Evolutionary conservation across 2,329 filamentous ascomycete genomes (phyloP).

Genomic region (Xylaria sp.): DNA sequence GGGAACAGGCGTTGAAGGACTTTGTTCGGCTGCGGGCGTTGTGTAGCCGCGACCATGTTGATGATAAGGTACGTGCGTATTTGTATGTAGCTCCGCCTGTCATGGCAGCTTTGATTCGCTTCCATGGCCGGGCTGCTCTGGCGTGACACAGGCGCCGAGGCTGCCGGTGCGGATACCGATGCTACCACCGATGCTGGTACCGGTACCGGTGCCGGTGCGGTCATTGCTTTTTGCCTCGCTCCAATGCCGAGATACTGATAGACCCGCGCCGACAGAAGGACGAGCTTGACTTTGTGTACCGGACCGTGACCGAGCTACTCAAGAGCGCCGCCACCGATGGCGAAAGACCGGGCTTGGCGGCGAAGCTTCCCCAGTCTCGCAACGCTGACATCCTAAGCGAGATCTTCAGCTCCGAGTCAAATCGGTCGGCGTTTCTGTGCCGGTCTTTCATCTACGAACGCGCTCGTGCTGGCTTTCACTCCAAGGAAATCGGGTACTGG

Average conservation of each 20-base stretch:
- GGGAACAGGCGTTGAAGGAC: conserved; percentile 51
- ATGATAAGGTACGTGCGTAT: conserved; percentile 50
- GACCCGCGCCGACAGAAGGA: conserved; percentile 40
- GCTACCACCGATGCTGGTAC: neutral
- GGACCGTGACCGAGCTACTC: conserved; percentile 53
- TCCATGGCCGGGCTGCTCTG: no score
- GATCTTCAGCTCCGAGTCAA: conserved; percentile 54
- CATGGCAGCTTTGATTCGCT: no score
- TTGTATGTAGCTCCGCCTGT: no score
- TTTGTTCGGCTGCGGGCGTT: conserved; percentile 52
- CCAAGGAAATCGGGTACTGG: conserved; percentile 15
- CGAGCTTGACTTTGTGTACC: conserved; percentile 55
- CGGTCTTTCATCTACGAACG: conserved; percentile 67
- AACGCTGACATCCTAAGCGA: conserved; percentile 52
- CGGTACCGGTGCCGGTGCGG: no score
- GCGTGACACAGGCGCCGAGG: no score
- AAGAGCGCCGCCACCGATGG: conserved; percentile 48
- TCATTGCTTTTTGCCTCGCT: no score
- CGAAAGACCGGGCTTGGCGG: conserved; percentile 39
- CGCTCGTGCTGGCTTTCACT: conserved; percentile 49
- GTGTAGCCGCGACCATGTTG: conserved; percentile 42
- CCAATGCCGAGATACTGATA: conserved; percentile 5
- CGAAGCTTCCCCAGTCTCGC: conserved; percentile 47
- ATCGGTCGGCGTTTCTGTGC: conserved; percentile 65
- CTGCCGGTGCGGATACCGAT: neutral